phyloP scores from a whole-genome alignment of 345 rosid genomes.

The Eucalyptus erythrocorys region DNA sequence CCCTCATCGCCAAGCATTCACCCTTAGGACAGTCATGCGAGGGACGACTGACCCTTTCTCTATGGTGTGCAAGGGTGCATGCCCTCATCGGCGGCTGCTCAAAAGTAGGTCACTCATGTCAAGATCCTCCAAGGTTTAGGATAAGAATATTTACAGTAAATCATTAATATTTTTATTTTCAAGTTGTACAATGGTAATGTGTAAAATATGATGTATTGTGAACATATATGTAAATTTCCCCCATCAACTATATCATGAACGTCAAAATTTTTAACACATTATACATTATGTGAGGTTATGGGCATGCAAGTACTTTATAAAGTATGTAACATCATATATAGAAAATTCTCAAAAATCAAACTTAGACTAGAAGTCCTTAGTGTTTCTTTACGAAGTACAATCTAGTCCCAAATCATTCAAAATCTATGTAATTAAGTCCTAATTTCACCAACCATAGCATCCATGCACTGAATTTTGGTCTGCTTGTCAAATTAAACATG shows the following conservation, averaged over 20 bases:
- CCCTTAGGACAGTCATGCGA: background rate
- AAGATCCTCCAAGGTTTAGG: background rate
- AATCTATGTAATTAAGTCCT: background rate
- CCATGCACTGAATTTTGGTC: background rate
- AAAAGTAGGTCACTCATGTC: background rate
- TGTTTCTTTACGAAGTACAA: background rate
- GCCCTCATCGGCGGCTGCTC: background rate
- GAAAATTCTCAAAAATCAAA: too few relatives aligned
- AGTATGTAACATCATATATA: background rate
- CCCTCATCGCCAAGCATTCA: background rate
- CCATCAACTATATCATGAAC: background rate
- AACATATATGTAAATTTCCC: background rate
- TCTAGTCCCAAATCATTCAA: background rate
- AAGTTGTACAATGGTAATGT: background rate
- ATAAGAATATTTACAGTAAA: background rate
- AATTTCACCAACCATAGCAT: background rate
- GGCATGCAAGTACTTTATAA: background rate
- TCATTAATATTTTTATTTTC: background rate
- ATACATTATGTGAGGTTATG: background rate
- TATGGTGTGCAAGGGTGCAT: background rate
- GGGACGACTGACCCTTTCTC: background rate
- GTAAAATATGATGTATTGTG: background rate
- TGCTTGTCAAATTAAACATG: background rate
- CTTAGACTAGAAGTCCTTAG: background rate
- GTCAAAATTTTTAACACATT: too few relatives aligned